Evolutionary conservation across 2,329 filamentous ascomycete genomes (phyloP).

Genomic region (Lecanosticta acicola): DNA sequence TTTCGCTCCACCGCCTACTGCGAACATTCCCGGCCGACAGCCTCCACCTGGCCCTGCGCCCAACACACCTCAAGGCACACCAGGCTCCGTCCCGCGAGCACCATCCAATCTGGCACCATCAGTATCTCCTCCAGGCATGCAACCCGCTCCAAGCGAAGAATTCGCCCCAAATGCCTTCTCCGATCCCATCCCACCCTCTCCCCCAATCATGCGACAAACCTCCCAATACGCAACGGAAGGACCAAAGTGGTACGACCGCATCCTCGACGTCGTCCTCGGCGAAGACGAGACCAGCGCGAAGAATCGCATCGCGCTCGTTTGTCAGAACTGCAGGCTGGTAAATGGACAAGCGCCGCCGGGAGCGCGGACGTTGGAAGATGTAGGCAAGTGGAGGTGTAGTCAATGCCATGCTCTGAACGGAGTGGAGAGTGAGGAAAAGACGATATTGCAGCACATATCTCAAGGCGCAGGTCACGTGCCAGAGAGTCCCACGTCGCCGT

Average conservation of each 20-base stretch:
- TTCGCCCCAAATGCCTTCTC: constrained; percentile 69
- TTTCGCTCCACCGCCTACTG: constrained; percentile 57
- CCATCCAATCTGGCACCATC: constrained; percentile 45
- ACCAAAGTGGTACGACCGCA: constrained; percentile 83
- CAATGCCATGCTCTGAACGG: constrained; percentile 80
- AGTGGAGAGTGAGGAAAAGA: constrained; percentile 67
- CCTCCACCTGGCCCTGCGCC: constrained; percentile 10
- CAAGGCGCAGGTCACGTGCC: constrained; percentile 5
- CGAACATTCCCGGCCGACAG: constrained; percentile 52
- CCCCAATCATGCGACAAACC: constrained; percentile 11
- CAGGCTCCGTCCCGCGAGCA: constrained; percentile 6
- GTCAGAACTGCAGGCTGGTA: constrained; percentile 72
- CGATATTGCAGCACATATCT: constrained; percentile 62
- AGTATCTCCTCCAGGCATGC: constrained; percentile 10
- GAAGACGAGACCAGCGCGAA: constrained; percentile 91
- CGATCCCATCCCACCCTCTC: constrained; percentile 18
- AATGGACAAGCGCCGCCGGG: constrained; percentile 95
- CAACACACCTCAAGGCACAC: constrained; percentile 7
- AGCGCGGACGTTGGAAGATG: constrained; percentile 65
- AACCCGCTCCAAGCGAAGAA: constrained; percentile 46
- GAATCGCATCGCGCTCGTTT: constrained; percentile 86
- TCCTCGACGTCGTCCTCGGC: constrained; percentile 84
- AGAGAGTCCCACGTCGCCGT: constrained; percentile 3
- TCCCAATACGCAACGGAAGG: constrained; percentile 26
- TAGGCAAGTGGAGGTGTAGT: constrained; percentile 82